A percentile compares a stretch with the other conserved stretches of the same genome.
Evolutionary conservation across 352 stramenopile species (phyloP).

Genomic region (Plasmopara viticola): DNA sequence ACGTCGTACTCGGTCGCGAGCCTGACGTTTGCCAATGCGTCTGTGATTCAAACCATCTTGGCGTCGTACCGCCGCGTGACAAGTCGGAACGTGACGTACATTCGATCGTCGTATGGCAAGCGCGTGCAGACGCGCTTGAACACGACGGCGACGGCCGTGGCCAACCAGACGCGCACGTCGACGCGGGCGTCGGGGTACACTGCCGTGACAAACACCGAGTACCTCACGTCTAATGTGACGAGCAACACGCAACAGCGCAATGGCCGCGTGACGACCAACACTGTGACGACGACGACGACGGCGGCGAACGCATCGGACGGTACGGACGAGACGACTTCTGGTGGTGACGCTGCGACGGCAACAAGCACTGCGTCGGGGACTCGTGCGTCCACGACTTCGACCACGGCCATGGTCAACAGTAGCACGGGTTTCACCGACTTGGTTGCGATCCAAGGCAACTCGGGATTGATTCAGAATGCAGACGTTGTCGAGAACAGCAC

Average conservation of each 20-base stretch:
- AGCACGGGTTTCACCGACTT: not conserved
- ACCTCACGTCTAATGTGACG: slow-evolving; percentile 26
- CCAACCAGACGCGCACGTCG: slow-evolving; percentile 25
- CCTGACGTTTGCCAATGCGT: slow-evolving; percentile 40
- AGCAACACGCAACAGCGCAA: slow-evolving; percentile 19
- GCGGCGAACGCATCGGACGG: not conserved
- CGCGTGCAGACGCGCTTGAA: slow-evolving; percentile 27
- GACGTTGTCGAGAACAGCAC: not conserved
- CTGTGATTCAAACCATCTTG: slow-evolving; percentile 35
- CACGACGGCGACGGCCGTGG: slow-evolving; percentile 18
- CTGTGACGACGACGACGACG: slow-evolving; percentile 21
- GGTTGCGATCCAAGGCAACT: not conserved
- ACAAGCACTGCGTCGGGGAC: slow-evolving; percentile 10
- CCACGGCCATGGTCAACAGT: not conserved
- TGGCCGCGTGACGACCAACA: slow-evolving; percentile 13
- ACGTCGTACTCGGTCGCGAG: slow-evolving; percentile 36
- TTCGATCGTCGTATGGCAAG: slow-evolving; percentile 33
- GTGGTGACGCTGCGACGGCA: not conserved
- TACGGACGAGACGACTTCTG: not conserved
- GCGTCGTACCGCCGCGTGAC: slow-evolving; percentile 34
- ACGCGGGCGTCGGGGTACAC: slow-evolving; percentile 18
- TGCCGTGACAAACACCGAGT: slow-evolving; percentile 26
- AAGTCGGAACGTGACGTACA: slow-evolving; percentile 26
- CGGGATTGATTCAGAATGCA: not conserved
- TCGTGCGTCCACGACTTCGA: not conserved